These are phyloP conservation scores for Fragaria ananassa DNA, from an alignment of 306 rosid genomes.

Conservation along the genomic window DNA sequence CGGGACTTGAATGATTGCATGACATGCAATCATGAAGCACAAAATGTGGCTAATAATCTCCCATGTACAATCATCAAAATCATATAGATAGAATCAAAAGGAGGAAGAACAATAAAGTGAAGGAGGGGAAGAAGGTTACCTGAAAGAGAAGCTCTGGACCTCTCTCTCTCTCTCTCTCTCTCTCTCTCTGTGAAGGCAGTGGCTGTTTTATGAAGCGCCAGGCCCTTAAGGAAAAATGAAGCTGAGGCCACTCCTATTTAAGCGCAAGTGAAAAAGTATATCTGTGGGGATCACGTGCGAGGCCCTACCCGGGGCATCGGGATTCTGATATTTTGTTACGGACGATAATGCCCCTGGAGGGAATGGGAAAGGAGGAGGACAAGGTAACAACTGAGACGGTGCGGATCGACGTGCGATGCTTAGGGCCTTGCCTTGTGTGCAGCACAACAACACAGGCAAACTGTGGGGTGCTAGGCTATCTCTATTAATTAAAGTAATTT, in stretches of 20 bases:
- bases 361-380: not conserved
- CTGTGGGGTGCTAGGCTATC: too few relatives aligned
- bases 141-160: slow-evolving; percentile 3
- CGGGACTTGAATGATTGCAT: not conserved
- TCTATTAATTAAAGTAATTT: too few relatives aligned
- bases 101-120: not conserved
- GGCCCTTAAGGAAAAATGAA: not conserved
- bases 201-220: not conserved
- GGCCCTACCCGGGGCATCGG: not conserved
- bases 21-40: not conserved
- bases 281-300: not conserved
- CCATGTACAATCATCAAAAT: too few relatives aligned
- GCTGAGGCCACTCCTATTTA: not conserved
- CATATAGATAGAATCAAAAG: not conserved
- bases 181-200: not conserved
- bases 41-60: slow-evolving; percentile 5
- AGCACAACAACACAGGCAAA: not conserved
- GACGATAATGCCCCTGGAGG: not conserved
- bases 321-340: not conserved
- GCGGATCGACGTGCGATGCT: not conserved
- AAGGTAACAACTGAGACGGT: not conserved
- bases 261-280: not conserved
- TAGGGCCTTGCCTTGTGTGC: not conserved
- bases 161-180: not conserved
- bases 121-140: not conserved